Evolutionary conservation across 495 filamentous ascomycete genomes (phyloP), one percentile per base, ranked within the genome.

Genomic region (Astrothelium macrocarpum): DNA sequence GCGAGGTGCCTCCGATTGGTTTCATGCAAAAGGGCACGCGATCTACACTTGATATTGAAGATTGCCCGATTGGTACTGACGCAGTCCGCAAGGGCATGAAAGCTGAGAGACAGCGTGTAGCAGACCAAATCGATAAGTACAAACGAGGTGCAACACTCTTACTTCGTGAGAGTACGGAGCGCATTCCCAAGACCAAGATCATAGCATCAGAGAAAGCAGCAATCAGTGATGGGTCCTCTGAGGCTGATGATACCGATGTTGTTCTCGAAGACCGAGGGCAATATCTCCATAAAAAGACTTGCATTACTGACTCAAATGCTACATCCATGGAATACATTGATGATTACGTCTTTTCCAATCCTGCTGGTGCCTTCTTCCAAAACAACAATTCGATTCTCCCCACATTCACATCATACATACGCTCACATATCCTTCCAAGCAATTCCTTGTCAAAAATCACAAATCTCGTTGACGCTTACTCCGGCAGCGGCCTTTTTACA

Each of bases 341-440:
- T 70, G 72, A 86, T 73, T 95, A 87, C 78, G 75, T 85, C 72
- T 95, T 98, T 80, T 83, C 82, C 71, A 97, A 93, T 80, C 89
- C 87, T 32, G 94, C 94, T 23, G 91, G 91, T 43, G 79, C 88
- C 49, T 98, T 98, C 82, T 98, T 98, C 84, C 94, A 98, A 71
- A 98, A 98, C 79, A 98, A 98, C 81, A 98, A 98, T 78, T 95
- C 91, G 58, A 97, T 98, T 76, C 86, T 98, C n/a, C 82, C 89
- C 45, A 75, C 74, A 12, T 96, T 98, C 77, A 97, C 91, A 14
- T 82, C 85, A 64, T 97, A 93, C 79, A 90, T 98, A 77, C 90
- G 94, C 59, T 78, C 86, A 56, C 84, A 90, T 71, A 86, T 93
- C 68, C 79, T 92, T 23, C 80, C 81, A 1, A 26, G 28, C 3